Percentiles rank a stretch among this genome's conserved stretches.
phyloP scores from a whole-genome alignment of 176 grass and related monocot species.

The Aegilops sharonensis region DNA sequence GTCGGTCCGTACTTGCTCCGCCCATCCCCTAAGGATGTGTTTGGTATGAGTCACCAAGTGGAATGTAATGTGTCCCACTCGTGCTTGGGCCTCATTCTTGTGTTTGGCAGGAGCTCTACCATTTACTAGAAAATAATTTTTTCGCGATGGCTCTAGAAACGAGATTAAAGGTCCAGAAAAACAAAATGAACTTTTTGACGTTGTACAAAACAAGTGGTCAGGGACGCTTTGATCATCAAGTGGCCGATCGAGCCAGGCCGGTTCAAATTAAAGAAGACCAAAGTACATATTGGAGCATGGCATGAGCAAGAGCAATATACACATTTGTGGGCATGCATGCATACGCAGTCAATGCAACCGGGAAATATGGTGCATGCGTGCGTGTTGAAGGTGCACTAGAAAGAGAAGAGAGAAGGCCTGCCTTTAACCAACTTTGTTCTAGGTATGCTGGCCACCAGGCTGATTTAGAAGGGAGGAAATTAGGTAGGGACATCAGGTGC shows the following conservation, averaged over 20 bases:
- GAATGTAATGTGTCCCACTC: too few species aligned
- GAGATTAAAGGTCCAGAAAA: not conserved
- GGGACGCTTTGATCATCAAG: not conserved
- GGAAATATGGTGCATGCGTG: slow-evolving; percentile 1
- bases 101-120: not conserved
- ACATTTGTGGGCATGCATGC: not conserved
- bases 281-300: not conserved
- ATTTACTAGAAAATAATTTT: not conserved
- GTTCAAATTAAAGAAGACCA: slow-evolving; percentile 9
- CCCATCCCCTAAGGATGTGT: too few species aligned
- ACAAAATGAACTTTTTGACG: not conserved
- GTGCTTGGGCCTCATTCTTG: too few species aligned
- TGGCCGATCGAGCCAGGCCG: not conserved
- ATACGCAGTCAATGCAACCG: not conserved
- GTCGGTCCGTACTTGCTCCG: too few species aligned
- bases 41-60: too few species aligned
- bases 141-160: not conserved
- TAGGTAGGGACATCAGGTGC: slow-evolving; percentile 19
- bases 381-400: slow-evolving; percentile 11
- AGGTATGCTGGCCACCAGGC: slow-evolving; percentile 40
- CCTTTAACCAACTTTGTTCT: slow-evolving; percentile 41
- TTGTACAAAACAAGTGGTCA: not conserved
- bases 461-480: not conserved
- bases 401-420: not conserved
- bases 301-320: not conserved